phyloP scores from a whole-genome alignment of 306 rosid genomes.

The Dryas alaskensis region DNA sequence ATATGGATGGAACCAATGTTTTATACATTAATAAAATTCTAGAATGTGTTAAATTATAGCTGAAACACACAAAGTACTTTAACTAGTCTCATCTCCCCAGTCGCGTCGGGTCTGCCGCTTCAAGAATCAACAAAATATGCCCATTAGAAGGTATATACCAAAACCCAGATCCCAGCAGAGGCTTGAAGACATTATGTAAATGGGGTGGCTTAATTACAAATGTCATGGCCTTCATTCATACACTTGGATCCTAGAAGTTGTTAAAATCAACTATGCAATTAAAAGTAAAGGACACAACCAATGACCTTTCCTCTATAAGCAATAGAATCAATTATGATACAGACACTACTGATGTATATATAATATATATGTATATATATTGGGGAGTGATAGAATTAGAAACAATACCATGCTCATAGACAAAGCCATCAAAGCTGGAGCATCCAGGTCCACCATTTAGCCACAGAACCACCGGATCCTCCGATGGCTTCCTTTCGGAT shows the following conservation, averaged over 20 bases:
- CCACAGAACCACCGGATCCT: conserved; percentile 96
- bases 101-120: too few relatives aligned
- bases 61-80: not conserved
- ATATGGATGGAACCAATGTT: conserved; percentile 9
- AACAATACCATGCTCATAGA: conserved; percentile 87
- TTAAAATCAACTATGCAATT: not conserved
- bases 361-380: too few relatives aligned
- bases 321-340: not conserved
- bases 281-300: not conserved
- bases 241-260: too few relatives aligned
- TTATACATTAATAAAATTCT: not conserved
- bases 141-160: not conserved
- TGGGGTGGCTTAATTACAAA: not conserved
- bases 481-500: conserved; percentile 69
- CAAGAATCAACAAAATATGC: not conserved
- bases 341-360: too few relatives aligned
- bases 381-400: not conserved
- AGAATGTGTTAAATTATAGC: not conserved
- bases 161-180: not conserved
- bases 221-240: not conserved
- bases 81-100: not conserved
- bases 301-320: not conserved
- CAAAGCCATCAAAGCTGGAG: conserved; percentile 91
- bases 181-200: not conserved
- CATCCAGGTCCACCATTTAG: conserved; percentile 98